A percentile compares a stretch with the other conserved stretches of the same genome.
Conservation (phyloP, 2,329 filamentous ascomycete species). For the Karstenula rhodostoma region DNA sequence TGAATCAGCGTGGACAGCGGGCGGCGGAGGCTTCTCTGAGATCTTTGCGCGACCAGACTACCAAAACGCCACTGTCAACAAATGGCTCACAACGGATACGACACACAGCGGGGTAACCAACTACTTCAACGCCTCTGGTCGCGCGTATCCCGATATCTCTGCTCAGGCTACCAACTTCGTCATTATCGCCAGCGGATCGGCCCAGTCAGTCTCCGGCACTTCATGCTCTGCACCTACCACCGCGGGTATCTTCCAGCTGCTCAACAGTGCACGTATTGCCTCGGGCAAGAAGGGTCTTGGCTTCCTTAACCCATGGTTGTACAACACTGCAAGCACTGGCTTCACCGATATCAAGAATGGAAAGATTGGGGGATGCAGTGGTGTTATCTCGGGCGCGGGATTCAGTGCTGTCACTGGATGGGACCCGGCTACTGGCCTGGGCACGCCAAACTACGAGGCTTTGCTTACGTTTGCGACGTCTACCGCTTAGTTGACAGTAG, state of each 20-base stretch:
- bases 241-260: conserved; percentile 34
- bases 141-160: conserved; percentile 60
- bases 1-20: conserved; percentile 22
- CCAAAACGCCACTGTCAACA: conserved; percentile 52
- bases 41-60: conserved; percentile 43
- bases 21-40: conserved; percentile 28
- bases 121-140: conserved; percentile 43
- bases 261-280: conserved; percentile 60
- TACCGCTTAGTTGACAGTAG: conserved; percentile 11
- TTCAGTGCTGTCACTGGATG: conserved; percentile 42
- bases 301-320: conserved; percentile 61
- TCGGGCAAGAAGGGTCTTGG: conserved; percentile 59
- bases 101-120: conserved; percentile 42
- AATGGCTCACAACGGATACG: conserved; percentile 53
- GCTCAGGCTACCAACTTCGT: conserved; percentile 53
- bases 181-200: conserved; percentile 27
- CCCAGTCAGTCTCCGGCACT: conserved; percentile 27
- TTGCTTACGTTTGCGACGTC: conserved; percentile 37
- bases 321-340: conserved; percentile 38
- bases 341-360: conserved; percentile 53
- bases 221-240: conserved; percentile 32
- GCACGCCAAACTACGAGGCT: conserved; percentile 54
- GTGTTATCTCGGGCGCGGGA: conserved; percentile 27
- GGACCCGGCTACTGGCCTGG: conserved; percentile 60
- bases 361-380: conserved; percentile 29